Conservation (phyloP, 352 stramenopile species). For the Phytopythium sindhum region DNA sequence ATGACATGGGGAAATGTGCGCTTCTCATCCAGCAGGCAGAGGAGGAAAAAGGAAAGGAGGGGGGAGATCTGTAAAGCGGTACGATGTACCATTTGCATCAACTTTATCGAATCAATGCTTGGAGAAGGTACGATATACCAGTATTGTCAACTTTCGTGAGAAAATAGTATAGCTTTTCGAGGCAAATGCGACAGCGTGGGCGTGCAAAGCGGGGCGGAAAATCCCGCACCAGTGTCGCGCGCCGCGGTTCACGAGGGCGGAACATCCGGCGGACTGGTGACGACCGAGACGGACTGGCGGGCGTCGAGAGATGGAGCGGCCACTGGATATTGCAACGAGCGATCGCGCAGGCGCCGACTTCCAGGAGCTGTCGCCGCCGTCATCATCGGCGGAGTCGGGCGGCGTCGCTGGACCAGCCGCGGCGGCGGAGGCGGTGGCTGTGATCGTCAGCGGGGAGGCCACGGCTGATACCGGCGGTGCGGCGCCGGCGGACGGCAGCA, state of each 20-base stretch:
- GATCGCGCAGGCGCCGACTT: not conserved
- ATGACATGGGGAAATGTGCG: not conserved
- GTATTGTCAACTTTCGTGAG: not conserved
- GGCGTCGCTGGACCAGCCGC: not conserved
- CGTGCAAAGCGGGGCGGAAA: not conserved
- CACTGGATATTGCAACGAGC: not conserved
- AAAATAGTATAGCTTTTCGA: not conserved
- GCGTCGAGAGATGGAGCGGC: not conserved
- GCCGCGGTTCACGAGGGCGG: too few relatives aligned
- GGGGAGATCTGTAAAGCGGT: not conserved
- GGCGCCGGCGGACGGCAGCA: not conserved
- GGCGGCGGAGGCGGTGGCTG: not conserved
- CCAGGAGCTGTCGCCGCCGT: not conserved
- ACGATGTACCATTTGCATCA: not conserved
- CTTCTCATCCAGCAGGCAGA: not conserved
- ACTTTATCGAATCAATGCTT: too few relatives aligned
- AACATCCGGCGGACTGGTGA: too few relatives aligned
- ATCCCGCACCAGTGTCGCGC: slow-evolving; percentile 4
- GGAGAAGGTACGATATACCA: not conserved
- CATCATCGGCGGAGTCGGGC: not conserved
- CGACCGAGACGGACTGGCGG: too few relatives aligned
- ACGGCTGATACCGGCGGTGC: not conserved
- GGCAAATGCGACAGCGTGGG: not conserved
- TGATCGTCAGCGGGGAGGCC: not conserved
- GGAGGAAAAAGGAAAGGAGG: not conserved